Base-by-base conservation (phyloP, 2,329 filamentous ascomycete genomes). In the Cercospora sp. region DNA sequence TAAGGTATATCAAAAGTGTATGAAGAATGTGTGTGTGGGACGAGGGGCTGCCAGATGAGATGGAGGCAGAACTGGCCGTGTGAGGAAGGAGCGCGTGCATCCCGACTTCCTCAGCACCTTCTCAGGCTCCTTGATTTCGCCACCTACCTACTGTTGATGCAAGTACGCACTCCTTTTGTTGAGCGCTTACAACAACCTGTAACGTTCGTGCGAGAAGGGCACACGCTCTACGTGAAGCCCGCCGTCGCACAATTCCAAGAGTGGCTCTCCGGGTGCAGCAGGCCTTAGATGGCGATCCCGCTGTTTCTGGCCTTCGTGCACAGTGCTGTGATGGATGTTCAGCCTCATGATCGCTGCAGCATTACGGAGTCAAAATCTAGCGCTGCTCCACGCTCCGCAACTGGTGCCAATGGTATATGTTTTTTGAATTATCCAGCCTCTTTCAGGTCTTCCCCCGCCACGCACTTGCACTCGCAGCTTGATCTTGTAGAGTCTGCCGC, bases 391-490 rank as follows among this genome's bases (percentile, higher is more conserved):
- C 5, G 20, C 2, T 26, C 3, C 16, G 13, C 48, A 3, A 48
- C 23, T 28, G 9, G 13, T 28, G 48, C 23, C 48, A n/a, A 26
- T 28, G 23, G 5, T 9, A 26, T 3, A 12, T 55, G 23, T 13
- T 55, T 55, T 5, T 16, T 30, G 48, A 23, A 12, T 53, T 7
- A 16, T 10, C 48, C 48, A 28, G 12, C 45, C 8, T 26, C 23
- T 59, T 36, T 67, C 58, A 63, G 7, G 64, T 67, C 36, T 69
- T 76, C 63, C 75, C 76, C 69, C 78, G 79, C 82, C 82, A 84
- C 59, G 77, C 74, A 68, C 80, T 78, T 63, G 81, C 80, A 51
- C 71, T 70, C 53, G 75, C 77, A 7, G 82, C 81, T 70, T 80
- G 81, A 65, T 73, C 74, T 70, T 74, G 76, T 16, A 83, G 76